Evolutionary conservation across 2,329 filamentous ascomycete genomes (phyloP).

Genomic region (Aspergillus jensenii): DNA sequence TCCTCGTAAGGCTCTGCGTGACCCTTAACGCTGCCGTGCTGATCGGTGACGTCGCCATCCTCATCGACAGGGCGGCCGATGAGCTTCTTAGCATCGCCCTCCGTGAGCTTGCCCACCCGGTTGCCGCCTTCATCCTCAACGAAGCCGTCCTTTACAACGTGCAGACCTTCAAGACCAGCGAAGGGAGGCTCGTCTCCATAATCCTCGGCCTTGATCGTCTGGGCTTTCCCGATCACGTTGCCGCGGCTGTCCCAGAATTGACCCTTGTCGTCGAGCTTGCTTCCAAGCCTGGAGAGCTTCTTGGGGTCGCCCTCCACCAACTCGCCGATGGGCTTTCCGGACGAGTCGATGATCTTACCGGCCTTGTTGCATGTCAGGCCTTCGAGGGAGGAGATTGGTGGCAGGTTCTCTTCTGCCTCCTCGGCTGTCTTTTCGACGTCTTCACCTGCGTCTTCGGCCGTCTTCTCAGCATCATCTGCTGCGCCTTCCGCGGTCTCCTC

Average conservation of each 20-base stretch:
- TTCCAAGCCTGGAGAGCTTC: conserved; percentile 51
- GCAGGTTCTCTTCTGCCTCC: conserved; percentile 33
- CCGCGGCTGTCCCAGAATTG: conserved; percentile 65
- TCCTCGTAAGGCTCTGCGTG: conserved; percentile 58
- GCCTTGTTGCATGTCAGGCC: conserved; percentile 45
- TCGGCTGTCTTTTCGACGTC: conserved; percentile 9
- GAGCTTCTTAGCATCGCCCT: conserved; percentile 70
- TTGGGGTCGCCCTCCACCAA: conserved; percentile 63
- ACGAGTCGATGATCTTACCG: conserved; percentile 43
- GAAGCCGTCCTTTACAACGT: conserved; percentile 58
- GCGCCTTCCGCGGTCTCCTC: neutral
- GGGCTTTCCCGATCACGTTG: conserved; percentile 62
- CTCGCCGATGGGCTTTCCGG: conserved; percentile 55
- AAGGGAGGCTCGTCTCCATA: conserved; percentile 43
- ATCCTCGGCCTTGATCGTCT: conserved; percentile 43
- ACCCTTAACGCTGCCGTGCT: conserved; percentile 65
- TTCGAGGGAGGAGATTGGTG: conserved; percentile 38
- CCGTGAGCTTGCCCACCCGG: conserved; percentile 68
- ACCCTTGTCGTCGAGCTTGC: conserved; percentile 55
- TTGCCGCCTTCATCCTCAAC: conserved; percentile 76
- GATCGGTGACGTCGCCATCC: conserved; percentile 79
- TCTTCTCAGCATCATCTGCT: conserved; percentile 14
- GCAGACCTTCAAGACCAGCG: conserved; percentile 55
- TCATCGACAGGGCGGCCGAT: conserved; percentile 74
- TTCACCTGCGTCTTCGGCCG: neutral